Evolutionary conservation across 768 basidiomycete species (phyloP), one percentile per base, ranked within the genome.

Genomic region (Kwoniella sp.): DNA sequence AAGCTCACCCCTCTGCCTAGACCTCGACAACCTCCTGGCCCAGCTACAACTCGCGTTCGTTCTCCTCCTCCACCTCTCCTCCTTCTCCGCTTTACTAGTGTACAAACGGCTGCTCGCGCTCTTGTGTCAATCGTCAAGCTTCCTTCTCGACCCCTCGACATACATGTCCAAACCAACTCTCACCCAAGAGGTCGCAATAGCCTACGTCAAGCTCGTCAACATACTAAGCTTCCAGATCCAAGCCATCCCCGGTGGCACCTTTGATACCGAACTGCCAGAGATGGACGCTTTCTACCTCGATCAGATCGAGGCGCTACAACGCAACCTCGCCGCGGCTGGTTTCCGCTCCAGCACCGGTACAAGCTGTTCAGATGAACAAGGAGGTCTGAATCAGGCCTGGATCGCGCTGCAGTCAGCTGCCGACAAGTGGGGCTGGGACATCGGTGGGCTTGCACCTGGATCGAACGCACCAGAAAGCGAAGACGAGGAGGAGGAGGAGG

Each of bases 1-100:
- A 14, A 29, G 20, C 5, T 50, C 22, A 31, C 20, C 10, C 12
- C 32, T 11, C 46, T 25, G 28, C 50, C n/a, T n/a, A 76, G 75
- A 75, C 20, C 55, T 64, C 5, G 20, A 50, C 10, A 60, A 59
- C 22, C 59, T 77, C 1, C 54, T 77, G 9, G 71, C 57, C 10
- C 66, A 77, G 27, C 53, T 77, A 0, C 72, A 77, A 44, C 69
- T 77, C 19, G 53, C 76, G 12, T 77, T 77, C 54, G 42, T 76
- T 40, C 56, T 76, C 48, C 66, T 77, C 34, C 59, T 75, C 19
- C 63, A 75, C 56, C 55, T 77, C 1, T 73, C 75, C 50, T 76
- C 75, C 32, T 77, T 73, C 50, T 68, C 76, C 15, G 48, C 70
- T n/a, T 62, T 77, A 15, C 45, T 64, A 27, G 62, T 67, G 1